phyloP scores from a whole-genome alignment of 495 filamentous ascomycete species.

The Tirmania nivea region DNA sequence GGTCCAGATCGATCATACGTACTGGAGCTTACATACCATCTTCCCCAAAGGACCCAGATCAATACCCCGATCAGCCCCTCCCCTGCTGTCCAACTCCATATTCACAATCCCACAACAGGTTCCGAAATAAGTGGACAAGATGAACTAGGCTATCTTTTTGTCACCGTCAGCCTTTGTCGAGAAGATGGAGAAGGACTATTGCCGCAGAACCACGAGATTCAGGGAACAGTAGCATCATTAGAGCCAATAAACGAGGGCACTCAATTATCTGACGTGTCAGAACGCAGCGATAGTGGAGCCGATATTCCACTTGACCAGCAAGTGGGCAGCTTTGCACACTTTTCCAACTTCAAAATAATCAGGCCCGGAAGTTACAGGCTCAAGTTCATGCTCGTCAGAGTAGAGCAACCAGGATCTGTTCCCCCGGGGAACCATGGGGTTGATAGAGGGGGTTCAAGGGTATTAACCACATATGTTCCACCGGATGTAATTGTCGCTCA shows the following conservation, averaged over 20 bases:
- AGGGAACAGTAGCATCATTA: constrained; percentile 6
- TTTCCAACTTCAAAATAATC: constrained; percentile 17
- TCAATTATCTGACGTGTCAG: constrained; percentile 1
- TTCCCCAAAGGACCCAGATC: constrained; percentile 9
- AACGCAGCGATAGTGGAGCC: constrained; percentile 1
- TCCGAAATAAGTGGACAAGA: constrained; percentile 18
- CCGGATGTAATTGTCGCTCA: neutral
- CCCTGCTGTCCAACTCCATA: constrained; percentile 14
- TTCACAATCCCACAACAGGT: constrained; percentile 12
- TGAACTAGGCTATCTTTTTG: constrained; percentile 15
- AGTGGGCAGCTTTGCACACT: constrained; percentile 16
- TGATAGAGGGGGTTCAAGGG: neutral
- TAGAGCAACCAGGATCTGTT: neutral
- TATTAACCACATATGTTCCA: neutral
- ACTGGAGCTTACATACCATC: constrained; percentile 17
- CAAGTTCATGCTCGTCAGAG: constrained; percentile 16
- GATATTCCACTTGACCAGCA: constrained; percentile 5
- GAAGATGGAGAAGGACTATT: constrained; percentile 10
- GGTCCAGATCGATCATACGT: constrained; percentile 11
- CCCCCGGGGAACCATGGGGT: neutral
- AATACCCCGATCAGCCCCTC: constrained; percentile 15
- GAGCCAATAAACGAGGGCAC: neutral
- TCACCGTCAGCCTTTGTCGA: constrained; percentile 13
- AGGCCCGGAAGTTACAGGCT: constrained; percentile 14
- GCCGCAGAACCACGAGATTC: constrained; percentile 13